Evolutionary conservation across 2,329 filamentous ascomycete species (phyloP).

Genomic region (Atkinsonella hypoxylon): DNA sequence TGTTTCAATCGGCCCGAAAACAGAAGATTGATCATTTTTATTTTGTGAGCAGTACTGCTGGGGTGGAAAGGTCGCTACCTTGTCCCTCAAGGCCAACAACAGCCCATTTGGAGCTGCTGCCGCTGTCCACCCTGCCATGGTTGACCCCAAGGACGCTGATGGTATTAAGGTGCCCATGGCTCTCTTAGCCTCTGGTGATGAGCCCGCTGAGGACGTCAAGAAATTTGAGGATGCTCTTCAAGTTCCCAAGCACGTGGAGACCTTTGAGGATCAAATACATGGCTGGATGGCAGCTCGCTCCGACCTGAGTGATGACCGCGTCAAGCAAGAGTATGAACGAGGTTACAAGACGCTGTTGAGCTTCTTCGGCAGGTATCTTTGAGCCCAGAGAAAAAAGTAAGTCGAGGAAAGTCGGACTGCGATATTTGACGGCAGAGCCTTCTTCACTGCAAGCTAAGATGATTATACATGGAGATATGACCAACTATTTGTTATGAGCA

Average conservation of each 20-base stretch:
- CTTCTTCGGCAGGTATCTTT: conserved; percentile 44
- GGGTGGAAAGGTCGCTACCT: conserved; percentile 55
- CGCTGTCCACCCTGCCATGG: conserved; percentile 48
- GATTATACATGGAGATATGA: too few relatives aligned
- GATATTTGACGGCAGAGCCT: too few relatives aligned
- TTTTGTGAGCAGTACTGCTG: conserved; percentile 44
- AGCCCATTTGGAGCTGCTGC: conserved; percentile 45
- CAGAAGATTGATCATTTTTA: neutral
- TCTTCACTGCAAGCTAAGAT: too few relatives aligned
- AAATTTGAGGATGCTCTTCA: conserved; percentile 42
- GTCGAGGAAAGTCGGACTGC: neutral
- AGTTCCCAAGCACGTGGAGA: conserved; percentile 49
- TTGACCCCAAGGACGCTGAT: conserved; percentile 48
- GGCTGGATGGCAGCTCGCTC: conserved; percentile 63
- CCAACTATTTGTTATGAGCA: too few relatives aligned
- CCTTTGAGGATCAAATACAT: conserved; percentile 55
- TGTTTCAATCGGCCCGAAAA: neutral
- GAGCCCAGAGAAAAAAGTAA: neutral
- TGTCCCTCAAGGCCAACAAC: conserved; percentile 34
- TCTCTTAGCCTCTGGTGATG: conserved; percentile 55
- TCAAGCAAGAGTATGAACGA: conserved; percentile 49
- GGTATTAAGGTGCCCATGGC: conserved; percentile 48
- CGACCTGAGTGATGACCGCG: conserved; percentile 42
- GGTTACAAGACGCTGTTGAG: conserved; percentile 47
- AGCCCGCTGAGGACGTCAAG: conserved; percentile 41